Percentiles rank a stretch among this genome's conserved stretches.
These are phyloP conservation scores for Stachybotrys elegans DNA, from an alignment of 2,329 filamentous ascomycete genomes.

Conservation along the genomic window DNA sequence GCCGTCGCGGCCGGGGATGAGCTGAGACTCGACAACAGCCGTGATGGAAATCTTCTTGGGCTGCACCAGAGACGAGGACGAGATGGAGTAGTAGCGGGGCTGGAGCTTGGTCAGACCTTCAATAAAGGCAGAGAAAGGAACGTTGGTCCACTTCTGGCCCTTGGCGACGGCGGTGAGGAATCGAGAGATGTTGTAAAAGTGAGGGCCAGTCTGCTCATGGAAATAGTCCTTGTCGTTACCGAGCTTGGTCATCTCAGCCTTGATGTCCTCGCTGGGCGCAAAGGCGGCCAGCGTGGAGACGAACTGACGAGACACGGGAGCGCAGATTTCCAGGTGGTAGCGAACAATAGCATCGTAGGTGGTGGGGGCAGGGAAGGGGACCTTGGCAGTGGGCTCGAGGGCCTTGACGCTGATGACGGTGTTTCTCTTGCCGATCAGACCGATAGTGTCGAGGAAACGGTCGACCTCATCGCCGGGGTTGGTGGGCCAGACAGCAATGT, in stretches of 20 bases:
- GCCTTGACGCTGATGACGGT: conserved; percentile 83
- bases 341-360: conserved; percentile 91
- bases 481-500: conserved; percentile 95
- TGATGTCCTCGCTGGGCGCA: conserved; percentile 76
- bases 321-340: conserved; percentile 96
- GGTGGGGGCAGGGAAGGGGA: conserved; percentile 94
- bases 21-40: conserved; percentile 82
- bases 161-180: conserved; percentile 69
- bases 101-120: conserved; percentile 93
- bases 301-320: conserved; percentile 94
- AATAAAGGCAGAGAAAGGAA: conserved; percentile 92
- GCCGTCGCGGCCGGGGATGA: conserved; percentile 65
- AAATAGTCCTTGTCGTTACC: conserved; percentile 96
- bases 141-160: conserved; percentile 70
- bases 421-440: conserved; percentile 70
- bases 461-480: conserved; percentile 92
- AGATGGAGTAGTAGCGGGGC: conserved; percentile 98
- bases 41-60: conserved; percentile 94
- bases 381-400: conserved; percentile 91
- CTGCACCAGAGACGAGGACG: conserved; percentile 89
- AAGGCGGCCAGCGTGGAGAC: conserved; percentile 83
- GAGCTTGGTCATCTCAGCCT: conserved; percentile 82
- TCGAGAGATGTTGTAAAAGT: conserved; percentile 86
- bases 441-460: conserved; percentile 76
- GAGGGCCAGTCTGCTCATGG: conserved; percentile 73